phyloP scores from a whole-genome alignment of 139 green algal species.

The Coelastrella sp. region DNA sequence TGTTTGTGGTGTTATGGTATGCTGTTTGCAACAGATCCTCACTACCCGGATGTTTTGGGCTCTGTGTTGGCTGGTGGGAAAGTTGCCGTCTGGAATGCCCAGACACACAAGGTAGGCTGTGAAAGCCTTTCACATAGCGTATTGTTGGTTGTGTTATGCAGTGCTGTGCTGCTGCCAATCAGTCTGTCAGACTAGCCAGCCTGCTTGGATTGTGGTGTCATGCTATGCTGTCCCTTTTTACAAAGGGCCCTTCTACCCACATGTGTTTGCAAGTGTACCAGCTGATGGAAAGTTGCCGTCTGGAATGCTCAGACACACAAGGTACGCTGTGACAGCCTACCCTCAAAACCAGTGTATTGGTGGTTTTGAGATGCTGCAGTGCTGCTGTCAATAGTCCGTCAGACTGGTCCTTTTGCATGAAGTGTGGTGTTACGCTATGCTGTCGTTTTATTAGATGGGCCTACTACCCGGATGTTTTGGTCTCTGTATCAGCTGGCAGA shows the following conservation, averaged over 20 bases:
- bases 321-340: constrained; percentile 31
- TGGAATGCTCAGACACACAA: constrained; percentile 65
- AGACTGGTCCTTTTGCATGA: too few species aligned
- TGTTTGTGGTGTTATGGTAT: too few species aligned
- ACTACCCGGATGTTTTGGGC: constrained; percentile 74
- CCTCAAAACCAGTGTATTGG: too few species aligned
- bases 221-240: neutral
- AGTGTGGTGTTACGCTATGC: too few species aligned
- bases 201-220: too few species aligned
- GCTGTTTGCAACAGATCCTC: constrained; percentile 60
- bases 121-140: neutral
- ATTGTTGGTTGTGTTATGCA: neutral
- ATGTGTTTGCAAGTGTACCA: constrained; percentile 74
- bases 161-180: neutral
- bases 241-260: constrained; percentile 68
- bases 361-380: too few species aligned
- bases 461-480: constrained; percentile 73
- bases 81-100: constrained; percentile 65
- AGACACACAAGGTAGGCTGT: constrained; percentile 59
- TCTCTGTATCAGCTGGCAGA: constrained; percentile 61
- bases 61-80: constrained; percentile 62
- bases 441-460: constrained; percentile 56
- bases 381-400: too few species aligned
- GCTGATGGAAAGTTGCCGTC: constrained; percentile 64
- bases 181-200: too few species aligned